A percentile compares a stretch with the other conserved stretches of the same genome.
Evolutionary conservation across 805 yeast genomes (phyloP).

Genomic region (Pichia exigua): DNA sequence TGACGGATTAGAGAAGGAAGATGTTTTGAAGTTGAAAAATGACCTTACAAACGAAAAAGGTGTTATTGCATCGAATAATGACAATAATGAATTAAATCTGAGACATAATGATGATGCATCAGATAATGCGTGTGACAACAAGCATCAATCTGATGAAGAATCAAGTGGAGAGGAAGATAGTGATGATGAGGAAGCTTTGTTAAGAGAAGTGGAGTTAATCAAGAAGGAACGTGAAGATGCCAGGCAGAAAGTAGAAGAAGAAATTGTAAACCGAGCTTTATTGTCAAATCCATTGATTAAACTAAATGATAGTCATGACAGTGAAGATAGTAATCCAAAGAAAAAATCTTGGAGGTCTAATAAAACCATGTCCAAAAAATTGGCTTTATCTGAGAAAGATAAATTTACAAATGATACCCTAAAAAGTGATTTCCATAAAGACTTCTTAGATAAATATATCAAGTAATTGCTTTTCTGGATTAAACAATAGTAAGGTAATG

Average conservation of each 20-base stretch:
- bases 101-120: conserved; percentile 21
- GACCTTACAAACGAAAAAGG: neutral
- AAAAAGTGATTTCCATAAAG: conserved; percentile 34
- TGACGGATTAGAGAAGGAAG: neutral
- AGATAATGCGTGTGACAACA: neutral
- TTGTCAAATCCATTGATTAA: conserved; percentile 21
- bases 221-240: conserved; percentile 29
- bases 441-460: conserved; percentile 34
- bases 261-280: conserved; percentile 17
- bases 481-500: too few relatives aligned
- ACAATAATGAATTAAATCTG: conserved; percentile 1
- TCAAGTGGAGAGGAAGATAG: conserved; percentile 1
- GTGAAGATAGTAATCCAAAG: neutral
- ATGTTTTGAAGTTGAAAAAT: neutral
- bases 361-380: conserved; percentile 1
- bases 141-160: neutral
- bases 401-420: conserved; percentile 26
- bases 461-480: conserved; percentile 15
- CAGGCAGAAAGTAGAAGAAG: conserved; percentile 21
- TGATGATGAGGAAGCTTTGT: conserved; percentile 39
- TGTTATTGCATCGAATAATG: neutral
- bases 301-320: neutral
- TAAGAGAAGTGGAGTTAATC: conserved; percentile 33
- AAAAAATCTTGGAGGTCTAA: conserved; percentile 13
- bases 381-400: conserved; percentile 8